phyloP scores from a whole-genome alignment of 768 basidiomycete species.

The Boletus rubropictus region DNA sequence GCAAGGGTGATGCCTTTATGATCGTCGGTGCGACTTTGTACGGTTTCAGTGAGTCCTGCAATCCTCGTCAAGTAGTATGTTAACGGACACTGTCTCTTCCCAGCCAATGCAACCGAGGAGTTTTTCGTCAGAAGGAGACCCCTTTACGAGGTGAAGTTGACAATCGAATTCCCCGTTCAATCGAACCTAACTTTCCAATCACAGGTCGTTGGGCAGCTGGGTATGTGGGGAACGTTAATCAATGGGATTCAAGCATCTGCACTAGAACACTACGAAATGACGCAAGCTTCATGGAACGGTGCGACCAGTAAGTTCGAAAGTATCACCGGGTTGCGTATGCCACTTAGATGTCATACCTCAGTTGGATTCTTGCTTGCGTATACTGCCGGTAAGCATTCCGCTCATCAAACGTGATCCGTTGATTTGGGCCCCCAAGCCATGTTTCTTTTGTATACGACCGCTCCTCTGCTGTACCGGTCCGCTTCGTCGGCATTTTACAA shows the following conservation, averaged over 20 bases:
- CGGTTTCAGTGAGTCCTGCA: constrained; percentile 62
- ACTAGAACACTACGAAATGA: constrained; percentile 67
- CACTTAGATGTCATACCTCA: constrained; percentile 16
- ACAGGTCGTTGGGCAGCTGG: constrained; percentile 77
- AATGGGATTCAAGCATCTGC: constrained; percentile 73
- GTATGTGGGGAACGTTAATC: constrained; percentile 79
- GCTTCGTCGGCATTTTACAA: constrained; percentile 86
- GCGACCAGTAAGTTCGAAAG: constrained; percentile 52
- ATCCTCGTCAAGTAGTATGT: neutral
- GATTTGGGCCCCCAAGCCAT: constrained; percentile 45
- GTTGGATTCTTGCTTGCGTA: constrained; percentile 51
- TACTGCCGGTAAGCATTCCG: constrained; percentile 32
- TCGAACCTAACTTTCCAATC: neutral
- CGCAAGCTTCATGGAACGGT: constrained; percentile 64
- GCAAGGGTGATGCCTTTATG: constrained; percentile 84
- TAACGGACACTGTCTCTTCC: neutral
- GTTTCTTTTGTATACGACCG: constrained; percentile 80
- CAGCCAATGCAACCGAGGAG: constrained; percentile 86
- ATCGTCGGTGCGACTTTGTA: constrained; percentile 80
- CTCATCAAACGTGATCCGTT: neutral
- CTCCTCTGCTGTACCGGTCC: constrained; percentile 79
- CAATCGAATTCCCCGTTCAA: neutral
- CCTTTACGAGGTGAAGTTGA: constrained; percentile 57
- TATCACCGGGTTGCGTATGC: constrained; percentile 15
- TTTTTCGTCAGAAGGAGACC: constrained; percentile 77